Evolutionary conservation across 2,329 filamentous ascomycete genomes (phyloP).

Genomic region (Aspergillus udagawae): DNA sequence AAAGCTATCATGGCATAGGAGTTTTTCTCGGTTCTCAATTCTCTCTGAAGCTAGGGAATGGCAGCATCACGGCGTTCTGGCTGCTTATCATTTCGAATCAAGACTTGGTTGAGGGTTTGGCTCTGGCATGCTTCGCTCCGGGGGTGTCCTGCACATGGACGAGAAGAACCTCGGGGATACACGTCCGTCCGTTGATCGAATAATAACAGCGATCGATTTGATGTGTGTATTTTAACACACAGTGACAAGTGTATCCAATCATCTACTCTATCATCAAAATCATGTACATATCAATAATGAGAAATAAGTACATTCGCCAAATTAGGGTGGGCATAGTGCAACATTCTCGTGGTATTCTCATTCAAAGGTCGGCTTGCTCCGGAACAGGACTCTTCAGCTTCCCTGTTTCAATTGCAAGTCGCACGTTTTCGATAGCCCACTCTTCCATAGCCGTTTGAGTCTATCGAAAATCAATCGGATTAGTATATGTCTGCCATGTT

Average conservation of each 20-base stretch:
- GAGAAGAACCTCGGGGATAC: not conserved
- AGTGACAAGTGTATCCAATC: not conserved
- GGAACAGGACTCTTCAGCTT: conserved; percentile 66
- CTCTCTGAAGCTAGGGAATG: conserved; percentile 15
- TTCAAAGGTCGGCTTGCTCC: conserved; percentile 57
- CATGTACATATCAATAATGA: conserved; percentile 2
- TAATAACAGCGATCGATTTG: not conserved
- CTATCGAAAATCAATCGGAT: conserved; percentile 22
- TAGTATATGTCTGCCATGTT: not conserved
- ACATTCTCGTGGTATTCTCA: not conserved
- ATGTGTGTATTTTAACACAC: conserved; percentile 1
- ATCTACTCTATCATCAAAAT: conserved; percentile 8
- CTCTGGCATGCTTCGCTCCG: not conserved
- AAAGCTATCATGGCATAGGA: conserved; percentile 15
- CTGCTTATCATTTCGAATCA: conserved; percentile 9
- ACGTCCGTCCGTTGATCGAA: not conserved
- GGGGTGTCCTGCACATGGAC: not conserved
- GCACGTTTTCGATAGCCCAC: conserved; percentile 69
- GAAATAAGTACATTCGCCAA: not conserved
- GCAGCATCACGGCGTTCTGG: conserved; percentile 20
- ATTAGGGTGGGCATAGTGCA: not conserved
- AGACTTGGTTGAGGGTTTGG: not conserved
- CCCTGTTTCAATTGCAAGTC: conserved; percentile 58
- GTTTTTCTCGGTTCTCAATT: conserved; percentile 14
- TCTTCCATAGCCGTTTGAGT: conserved; percentile 64